Evolutionary conservation across 495 filamentous ascomycete species (phyloP).

Genomic region (Aspergillus baeticus): DNA sequence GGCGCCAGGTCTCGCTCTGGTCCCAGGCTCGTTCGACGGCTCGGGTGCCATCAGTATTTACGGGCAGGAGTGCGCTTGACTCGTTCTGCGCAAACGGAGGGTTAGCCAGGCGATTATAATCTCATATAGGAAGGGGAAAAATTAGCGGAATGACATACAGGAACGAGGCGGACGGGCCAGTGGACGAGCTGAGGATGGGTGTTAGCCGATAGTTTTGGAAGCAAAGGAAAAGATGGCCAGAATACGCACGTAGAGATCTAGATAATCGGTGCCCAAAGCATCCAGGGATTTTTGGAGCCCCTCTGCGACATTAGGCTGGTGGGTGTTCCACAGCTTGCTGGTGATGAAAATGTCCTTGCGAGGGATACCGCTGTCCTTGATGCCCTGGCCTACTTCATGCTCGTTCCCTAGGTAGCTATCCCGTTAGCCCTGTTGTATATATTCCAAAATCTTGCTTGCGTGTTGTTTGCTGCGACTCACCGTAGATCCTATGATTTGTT

Average conservation of each 20-base stretch:
- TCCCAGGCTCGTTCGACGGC: constrained; percentile 6
- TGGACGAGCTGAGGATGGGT: neutral
- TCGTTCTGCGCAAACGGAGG: neutral
- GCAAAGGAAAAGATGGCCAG: neutral
- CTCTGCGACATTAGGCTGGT: neutral
- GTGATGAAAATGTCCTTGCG: constrained; percentile 60
- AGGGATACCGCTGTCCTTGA: constrained; percentile 53
- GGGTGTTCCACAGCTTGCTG: constrained; percentile 13
- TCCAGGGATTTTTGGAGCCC: neutral
- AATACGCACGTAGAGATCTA: constrained; percentile 1
- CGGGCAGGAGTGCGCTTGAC: neutral
- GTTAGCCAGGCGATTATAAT: neutral
- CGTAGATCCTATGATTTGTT: neutral
- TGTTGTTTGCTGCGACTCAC: neutral
- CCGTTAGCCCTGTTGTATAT: neutral
- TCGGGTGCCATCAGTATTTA: constrained; percentile 3
- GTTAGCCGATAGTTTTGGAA: neutral
- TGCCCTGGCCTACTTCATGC: constrained; percentile 63
- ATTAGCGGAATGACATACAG: neutral
- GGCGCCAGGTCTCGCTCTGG: constrained; percentile 5
- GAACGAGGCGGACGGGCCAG: constrained; percentile 4
- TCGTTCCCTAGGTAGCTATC: constrained; percentile 53
- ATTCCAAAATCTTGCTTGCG: no score
- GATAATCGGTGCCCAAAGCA: neutral
- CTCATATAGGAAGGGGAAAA: neutral